Evolutionary conservation across 768 basidiomycete species (phyloP).

Genomic region (Lactarius quietus): DNA sequence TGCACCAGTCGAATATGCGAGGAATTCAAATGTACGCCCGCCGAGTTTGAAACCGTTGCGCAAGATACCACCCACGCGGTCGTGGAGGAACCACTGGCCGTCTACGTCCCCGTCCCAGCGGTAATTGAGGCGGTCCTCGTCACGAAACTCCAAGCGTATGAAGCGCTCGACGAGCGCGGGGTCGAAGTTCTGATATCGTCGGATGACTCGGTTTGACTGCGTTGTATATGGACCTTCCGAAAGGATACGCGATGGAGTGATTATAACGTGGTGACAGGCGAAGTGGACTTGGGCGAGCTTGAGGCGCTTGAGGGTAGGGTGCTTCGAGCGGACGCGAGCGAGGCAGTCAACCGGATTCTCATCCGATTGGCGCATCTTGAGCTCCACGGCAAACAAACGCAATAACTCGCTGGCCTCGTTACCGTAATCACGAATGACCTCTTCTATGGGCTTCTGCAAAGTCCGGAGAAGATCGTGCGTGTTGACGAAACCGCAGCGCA

Average conservation of each 20-base stretch:
- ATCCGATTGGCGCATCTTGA: constrained; percentile 44
- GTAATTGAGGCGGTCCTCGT: no score
- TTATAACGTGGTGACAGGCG: constrained; percentile 68
- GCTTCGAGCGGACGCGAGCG: constrained; percentile 33
- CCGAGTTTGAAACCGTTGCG: constrained; percentile 66
- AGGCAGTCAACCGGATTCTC: constrained; percentile 47
- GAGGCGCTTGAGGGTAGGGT: constrained; percentile 24
- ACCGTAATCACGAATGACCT: constrained; percentile 36
- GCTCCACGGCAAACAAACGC: constrained; percentile 48
- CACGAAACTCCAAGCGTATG: no score
- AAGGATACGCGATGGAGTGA: no score
- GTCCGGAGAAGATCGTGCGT: constrained; percentile 49
- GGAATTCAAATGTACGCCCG: no score
- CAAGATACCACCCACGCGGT: constrained; percentile 35
- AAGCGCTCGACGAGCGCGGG: no score
- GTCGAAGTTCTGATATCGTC: no score
- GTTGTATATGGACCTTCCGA: no score
- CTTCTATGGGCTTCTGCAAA: constrained; percentile 44
- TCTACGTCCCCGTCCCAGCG: constrained; percentile 64
- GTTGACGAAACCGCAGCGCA: constrained; percentile 60
- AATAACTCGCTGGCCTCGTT: constrained; percentile 46
- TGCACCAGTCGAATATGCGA: constrained; percentile 79
- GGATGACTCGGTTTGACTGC: no score
- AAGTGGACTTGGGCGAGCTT: constrained; percentile 42
- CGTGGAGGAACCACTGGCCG: constrained; percentile 47